Conservation (phyloP, 2,329 filamentous ascomycete species). For the Aureobasidium pullulans region DNA sequence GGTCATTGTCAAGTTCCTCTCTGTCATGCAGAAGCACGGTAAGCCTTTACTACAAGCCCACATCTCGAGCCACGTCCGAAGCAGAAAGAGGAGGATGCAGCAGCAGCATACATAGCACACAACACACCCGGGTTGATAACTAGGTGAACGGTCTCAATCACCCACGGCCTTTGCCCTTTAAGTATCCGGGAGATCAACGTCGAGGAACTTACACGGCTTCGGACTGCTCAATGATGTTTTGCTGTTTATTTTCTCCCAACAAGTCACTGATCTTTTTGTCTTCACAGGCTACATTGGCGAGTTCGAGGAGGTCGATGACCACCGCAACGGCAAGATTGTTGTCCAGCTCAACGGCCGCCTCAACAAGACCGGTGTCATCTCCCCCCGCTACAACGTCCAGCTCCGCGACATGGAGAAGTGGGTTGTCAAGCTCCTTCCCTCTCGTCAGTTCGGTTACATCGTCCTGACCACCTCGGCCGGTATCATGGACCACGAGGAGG, state of each 20-base stretch:
- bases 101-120: slow-evolving; percentile 31
- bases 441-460: slow-evolving; percentile 99
- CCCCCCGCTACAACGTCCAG: slow-evolving; percentile 98
- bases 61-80: slow-evolving; percentile 26
- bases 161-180: slow-evolving; percentile 97
- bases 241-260: slow-evolving; percentile 93
- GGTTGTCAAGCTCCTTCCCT: slow-evolving; percentile 97
- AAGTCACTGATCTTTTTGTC: slow-evolving; percentile 51
- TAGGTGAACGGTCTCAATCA: slow-evolving; percentile 84
- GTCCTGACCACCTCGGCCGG: slow-evolving; percentile 98
- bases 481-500: slow-evolving; percentile 99
- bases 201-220: slow-evolving; percentile 98
- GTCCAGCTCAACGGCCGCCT: slow-evolving; percentile 97
- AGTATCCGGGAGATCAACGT: slow-evolving; percentile 87
- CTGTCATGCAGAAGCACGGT: slow-evolving; percentile 99
- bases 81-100: slow-evolving; percentile 13
- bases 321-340: slow-evolving; percentile 99
- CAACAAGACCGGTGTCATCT: slow-evolving; percentile 99
- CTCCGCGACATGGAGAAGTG: slow-evolving; percentile 98
- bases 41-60: slow-evolving; percentile 36
- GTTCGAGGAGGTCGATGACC: slow-evolving; percentile 99
- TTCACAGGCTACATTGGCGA: slow-evolving; percentile 90
- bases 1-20: slow-evolving; percentile 99
- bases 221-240: slow-evolving; percentile 65
- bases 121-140: slow-evolving; percentile 93